These are phyloP conservation scores for Akanthomyces dipterigenus DNA, from an alignment of 2,329 filamentous ascomycete genomes.

Conservation along the genomic window DNA sequence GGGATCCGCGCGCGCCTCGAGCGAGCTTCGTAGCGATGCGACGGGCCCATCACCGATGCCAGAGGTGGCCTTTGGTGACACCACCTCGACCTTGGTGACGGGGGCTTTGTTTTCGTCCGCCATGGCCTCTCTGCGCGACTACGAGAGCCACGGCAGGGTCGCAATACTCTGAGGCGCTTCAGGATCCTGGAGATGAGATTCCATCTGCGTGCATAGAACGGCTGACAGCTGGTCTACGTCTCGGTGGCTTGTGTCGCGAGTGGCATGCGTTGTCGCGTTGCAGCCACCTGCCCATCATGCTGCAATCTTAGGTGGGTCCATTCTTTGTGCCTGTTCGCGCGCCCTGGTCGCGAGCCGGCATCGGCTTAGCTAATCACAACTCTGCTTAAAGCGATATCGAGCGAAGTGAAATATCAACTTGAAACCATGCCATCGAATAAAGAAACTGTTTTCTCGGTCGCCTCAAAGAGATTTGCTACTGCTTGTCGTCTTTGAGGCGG, in stretches of 20 bases:
- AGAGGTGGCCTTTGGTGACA: constrained; percentile 29
- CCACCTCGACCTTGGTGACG: constrained; percentile 23
- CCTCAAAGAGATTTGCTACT: too few species aligned
- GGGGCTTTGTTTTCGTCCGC: constrained; percentile 15
- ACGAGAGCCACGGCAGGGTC: neutral
- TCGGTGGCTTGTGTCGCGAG: neutral
- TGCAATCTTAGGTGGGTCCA: neutral
- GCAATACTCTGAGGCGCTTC: neutral
- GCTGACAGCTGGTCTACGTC: neutral
- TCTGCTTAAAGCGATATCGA: neutral
- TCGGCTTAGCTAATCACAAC: neutral
- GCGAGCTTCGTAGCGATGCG: constrained; percentile 24
- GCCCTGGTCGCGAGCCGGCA: neutral
- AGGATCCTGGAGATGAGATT: neutral
- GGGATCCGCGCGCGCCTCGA: constrained; percentile 52
- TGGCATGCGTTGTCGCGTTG: constrained; percentile 2
- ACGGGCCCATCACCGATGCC: constrained; percentile 21
- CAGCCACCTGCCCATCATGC: neutral
- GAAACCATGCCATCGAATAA: neutral
- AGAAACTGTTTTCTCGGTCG: too few species aligned
- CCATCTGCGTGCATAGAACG: neutral
- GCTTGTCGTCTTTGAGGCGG: too few species aligned
- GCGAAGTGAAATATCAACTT: neutral
- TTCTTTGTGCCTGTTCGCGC: neutral
- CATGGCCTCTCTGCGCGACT: constrained; percentile 14